Evolutionary conservation across 1,284 basidiomycete genomes (phyloP).

Genomic region (Peniophora sp.): DNA sequence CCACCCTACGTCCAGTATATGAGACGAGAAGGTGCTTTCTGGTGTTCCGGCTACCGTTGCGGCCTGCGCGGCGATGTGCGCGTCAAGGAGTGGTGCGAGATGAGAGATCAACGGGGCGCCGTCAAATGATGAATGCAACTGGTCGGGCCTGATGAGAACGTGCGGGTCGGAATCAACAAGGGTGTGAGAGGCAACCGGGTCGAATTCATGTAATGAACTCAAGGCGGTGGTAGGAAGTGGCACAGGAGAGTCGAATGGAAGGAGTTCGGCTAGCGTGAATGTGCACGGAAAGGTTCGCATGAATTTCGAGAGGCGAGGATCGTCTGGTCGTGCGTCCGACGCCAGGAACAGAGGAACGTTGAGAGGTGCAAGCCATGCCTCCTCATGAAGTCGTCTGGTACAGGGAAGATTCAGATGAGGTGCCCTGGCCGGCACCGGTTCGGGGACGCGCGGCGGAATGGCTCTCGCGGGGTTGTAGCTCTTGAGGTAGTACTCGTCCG

Average conservation of each 20-base stretch:
- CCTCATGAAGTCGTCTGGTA: constrained; percentile 23
- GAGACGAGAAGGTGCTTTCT: constrained; percentile 67
- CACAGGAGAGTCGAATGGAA: background rate
- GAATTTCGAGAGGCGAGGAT: constrained; percentile 43
- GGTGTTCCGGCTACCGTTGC: constrained; percentile 56
- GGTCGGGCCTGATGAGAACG: constrained; percentile 27
- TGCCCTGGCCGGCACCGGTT: constrained; percentile 13
- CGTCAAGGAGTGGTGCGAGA: constrained; percentile 60
- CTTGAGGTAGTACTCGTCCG: constrained; percentile 12
- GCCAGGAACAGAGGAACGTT: constrained; percentile 66
- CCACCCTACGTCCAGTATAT: constrained; percentile 62
- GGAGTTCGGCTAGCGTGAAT: constrained; percentile 58
- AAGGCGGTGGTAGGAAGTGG: too few species aligned
- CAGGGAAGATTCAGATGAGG: constrained; percentile 21
- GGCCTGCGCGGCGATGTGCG: constrained; percentile 54
- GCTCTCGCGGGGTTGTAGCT: constrained; percentile 12
- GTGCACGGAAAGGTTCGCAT: constrained; percentile 59
- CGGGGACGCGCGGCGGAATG: constrained; percentile 15
- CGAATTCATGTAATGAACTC: too few species aligned
- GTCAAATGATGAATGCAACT: constrained; percentile 30
- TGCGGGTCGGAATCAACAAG: constrained; percentile 26
- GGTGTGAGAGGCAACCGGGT: background rate
- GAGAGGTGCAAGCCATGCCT: constrained; percentile 28
- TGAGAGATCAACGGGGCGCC: constrained; percentile 40
- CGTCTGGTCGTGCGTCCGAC: constrained; percentile 48